Evolutionary conservation across 805 yeast genomes (phyloP).

Genomic region (Schwanniomyces sp.): DNA sequence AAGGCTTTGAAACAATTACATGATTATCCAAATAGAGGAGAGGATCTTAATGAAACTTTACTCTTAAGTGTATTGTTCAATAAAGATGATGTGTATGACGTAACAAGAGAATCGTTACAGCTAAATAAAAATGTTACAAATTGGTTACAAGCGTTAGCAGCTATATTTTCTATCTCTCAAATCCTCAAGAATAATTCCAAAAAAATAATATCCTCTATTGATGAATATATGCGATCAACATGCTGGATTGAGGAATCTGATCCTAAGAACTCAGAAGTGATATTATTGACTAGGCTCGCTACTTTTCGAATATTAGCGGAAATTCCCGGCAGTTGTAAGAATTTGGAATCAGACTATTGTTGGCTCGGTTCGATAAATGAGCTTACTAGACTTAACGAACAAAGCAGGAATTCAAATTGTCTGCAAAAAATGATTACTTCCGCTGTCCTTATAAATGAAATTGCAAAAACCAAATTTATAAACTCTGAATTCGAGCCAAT

Average conservation of each 20-base stretch:
- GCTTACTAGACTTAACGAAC: conserved; percentile 39
- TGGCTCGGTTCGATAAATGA: conserved; percentile 35
- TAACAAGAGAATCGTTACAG: conserved; percentile 13
- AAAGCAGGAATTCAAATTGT: conserved; percentile 35
- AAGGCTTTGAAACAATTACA: conserved; percentile 47
- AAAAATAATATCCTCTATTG: conserved; percentile 1
- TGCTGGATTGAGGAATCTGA: conserved; percentile 41
- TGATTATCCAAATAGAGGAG: conserved; percentile 26
- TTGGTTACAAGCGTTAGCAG: conserved; percentile 29
- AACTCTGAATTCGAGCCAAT: conserved; percentile 8
- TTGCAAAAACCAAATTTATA: conserved; percentile 22
- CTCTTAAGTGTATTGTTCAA: conserved; percentile 16
- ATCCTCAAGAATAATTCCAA: conserved; percentile 10
- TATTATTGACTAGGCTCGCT: conserved; percentile 43
- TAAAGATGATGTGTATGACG: conserved; percentile 8
- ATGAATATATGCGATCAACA: conserved; percentile 15
- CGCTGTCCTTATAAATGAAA: conserved; percentile 42
- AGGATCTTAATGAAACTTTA: conserved; percentile 15
- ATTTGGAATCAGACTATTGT: conserved; percentile 4
- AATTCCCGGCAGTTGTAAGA: background rate
- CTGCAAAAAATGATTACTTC: conserved; percentile 54
- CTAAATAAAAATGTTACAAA: conserved; percentile 9
- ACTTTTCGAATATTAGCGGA: conserved; percentile 30
- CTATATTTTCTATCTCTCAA: conserved; percentile 20
- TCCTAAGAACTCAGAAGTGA: conserved; percentile 37